These are phyloP conservation scores for Pisolithus thermaeus DNA, from an alignment of 1,284 basidiomycete genomes.

Conservation along the genomic window DNA sequence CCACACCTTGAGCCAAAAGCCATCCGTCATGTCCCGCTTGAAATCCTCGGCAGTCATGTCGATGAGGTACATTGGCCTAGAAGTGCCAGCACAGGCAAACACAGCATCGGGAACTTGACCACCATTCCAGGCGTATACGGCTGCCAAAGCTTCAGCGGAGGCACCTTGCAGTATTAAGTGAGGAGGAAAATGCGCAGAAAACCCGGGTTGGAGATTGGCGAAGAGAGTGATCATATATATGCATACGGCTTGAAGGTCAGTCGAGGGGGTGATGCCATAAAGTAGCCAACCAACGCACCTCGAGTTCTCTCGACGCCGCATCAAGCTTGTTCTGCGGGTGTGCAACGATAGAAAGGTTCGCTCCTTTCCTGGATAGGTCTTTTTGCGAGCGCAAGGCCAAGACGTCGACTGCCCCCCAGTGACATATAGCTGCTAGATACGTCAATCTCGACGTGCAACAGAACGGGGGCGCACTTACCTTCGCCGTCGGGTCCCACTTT, in stretches of 20 bases:
- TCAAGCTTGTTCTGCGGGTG: slow-evolving; percentile 52
- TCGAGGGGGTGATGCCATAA: neutral
- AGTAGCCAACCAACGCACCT: slow-evolving; percentile 35
- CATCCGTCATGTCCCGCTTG: too few relatives aligned
- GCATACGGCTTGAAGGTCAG: too few relatives aligned
- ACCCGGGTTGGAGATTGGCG: slow-evolving; percentile 42
- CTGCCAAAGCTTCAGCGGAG: slow-evolving; percentile 44
- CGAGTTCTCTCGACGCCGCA: slow-evolving; percentile 45
- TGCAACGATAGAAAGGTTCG: slow-evolving; percentile 69
- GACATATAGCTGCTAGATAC: slow-evolving; percentile 24
- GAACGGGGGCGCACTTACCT: slow-evolving; percentile 4
- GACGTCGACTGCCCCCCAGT: slow-evolving; percentile 40
- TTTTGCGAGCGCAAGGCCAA: slow-evolving; percentile 64
- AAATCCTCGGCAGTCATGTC: slow-evolving; percentile 50
- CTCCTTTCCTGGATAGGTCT: slow-evolving; percentile 54
- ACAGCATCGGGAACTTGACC: slow-evolving; percentile 55
- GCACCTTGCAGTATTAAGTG: slow-evolving; percentile 40
- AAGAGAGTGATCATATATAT: slow-evolving; percentile 21
- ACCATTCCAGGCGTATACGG: slow-evolving; percentile 42
- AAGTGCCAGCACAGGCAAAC: slow-evolving; percentile 66
- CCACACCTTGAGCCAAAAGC: too few relatives aligned
- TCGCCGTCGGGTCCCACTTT: slow-evolving; percentile 31
- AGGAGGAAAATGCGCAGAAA: slow-evolving; percentile 47
- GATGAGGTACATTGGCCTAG: slow-evolving; percentile 58
- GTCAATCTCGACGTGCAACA: neutral